Evolutionary conservation across 1,284 basidiomycete species (phyloP).

Genomic region (Trichosporon asahii): DNA sequence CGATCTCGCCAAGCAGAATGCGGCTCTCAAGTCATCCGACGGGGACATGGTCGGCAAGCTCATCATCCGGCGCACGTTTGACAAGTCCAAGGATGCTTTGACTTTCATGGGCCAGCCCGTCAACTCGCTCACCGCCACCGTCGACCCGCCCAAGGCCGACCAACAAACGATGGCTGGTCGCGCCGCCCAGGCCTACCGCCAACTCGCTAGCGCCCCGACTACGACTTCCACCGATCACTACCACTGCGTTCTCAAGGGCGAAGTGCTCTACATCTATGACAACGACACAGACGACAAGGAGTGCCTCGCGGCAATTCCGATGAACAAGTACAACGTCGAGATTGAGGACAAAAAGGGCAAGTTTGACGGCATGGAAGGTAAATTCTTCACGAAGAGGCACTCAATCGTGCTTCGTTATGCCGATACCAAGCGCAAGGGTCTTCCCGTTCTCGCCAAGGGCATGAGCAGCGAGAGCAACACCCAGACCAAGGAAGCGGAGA

Average conservation of each 20-base stretch:
- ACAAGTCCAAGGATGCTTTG: not conserved
- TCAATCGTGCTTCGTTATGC: conserved; percentile 69
- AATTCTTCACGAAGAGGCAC: conserved; percentile 83
- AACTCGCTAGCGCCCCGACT: conserved; percentile 43
- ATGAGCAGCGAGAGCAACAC: conserved; percentile 44
- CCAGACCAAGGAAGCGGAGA: conserved; percentile 52
- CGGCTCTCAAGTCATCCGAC: conserved; percentile 12
- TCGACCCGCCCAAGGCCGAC: conserved; percentile 59
- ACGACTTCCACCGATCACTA: conserved; percentile 82
- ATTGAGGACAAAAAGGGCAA: conserved; percentile 64
- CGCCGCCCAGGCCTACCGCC: conserved; percentile 17
- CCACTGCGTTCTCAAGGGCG: conserved; percentile 82
- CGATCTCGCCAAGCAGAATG: conserved; percentile 27
- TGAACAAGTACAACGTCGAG: conserved; percentile 66
- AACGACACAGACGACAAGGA: conserved; percentile 59
- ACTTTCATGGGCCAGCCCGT: conserved; percentile 18
- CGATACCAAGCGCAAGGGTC: conserved; percentile 25
- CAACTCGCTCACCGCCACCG: conserved; percentile 16
- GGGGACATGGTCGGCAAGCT: conserved; percentile 13
- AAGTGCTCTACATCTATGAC: conserved; percentile 83
- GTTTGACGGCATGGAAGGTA: conserved; percentile 56
- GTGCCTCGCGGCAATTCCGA: conserved; percentile 77
- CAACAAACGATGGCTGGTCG: conserved; percentile 47
- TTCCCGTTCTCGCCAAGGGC: conserved; percentile 35
- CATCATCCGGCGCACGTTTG: conserved; percentile 36